Conservation (phyloP, 306 rosid genomes). For the Hippophae rhamnoides region DNA sequence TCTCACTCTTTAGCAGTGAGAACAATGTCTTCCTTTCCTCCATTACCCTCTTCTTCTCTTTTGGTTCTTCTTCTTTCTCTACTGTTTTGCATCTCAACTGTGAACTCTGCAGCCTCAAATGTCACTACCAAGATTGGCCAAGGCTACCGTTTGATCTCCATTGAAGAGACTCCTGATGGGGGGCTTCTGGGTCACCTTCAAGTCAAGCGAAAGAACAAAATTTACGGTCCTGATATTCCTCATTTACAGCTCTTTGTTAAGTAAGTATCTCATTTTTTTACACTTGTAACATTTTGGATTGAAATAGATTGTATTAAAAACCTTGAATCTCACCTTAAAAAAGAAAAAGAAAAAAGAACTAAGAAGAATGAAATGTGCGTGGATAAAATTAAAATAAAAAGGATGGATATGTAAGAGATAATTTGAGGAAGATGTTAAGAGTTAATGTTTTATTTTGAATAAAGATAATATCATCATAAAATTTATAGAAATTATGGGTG, state of each 20-base stretch:
- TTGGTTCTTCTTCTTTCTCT: conserved; percentile 26
- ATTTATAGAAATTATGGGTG: too few relatives aligned
- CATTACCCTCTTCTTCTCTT: conserved; percentile 4
- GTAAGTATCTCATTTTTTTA: conserved; percentile 22
- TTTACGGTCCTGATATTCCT: conserved; percentile 76
- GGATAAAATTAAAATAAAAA: too few relatives aligned
- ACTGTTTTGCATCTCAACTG: conserved; percentile 17
- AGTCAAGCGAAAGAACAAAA: conserved; percentile 38
- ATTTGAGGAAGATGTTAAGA: too few relatives aligned
- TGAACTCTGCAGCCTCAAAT: conserved; percentile 17
- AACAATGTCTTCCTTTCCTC: conserved; percentile 21
- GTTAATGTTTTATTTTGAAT: too few relatives aligned
- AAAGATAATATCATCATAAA: too few relatives aligned
- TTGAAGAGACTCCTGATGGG: conserved; percentile 56
- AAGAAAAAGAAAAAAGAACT: too few relatives aligned
- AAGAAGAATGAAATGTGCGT: too few relatives aligned
- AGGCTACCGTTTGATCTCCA: conserved; percentile 75
- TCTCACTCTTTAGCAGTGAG: background rate
- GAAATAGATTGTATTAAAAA: too few relatives aligned
- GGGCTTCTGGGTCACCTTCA: conserved; percentile 61
- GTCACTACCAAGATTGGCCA: conserved; percentile 49
- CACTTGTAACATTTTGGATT: too few relatives aligned
- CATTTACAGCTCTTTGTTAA: conserved; percentile 64
- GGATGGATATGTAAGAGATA: too few relatives aligned
- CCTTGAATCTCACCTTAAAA: too few relatives aligned